phyloP scores from a whole-genome alignment of 1,284 basidiomycete species.

The Rhodotorula sp. region DNA sequence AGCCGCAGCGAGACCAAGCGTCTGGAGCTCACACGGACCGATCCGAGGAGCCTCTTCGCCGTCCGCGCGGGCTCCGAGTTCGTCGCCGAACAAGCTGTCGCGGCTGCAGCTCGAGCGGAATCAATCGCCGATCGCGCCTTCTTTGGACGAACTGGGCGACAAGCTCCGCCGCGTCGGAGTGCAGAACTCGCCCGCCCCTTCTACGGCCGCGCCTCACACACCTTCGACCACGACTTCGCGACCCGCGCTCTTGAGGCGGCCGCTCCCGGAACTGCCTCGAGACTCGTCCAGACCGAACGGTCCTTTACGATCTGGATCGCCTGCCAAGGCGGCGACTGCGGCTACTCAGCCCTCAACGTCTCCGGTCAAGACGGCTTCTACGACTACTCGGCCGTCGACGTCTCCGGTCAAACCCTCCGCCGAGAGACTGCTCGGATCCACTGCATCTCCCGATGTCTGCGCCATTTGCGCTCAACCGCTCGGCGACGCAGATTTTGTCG shows the following conservation, averaged over 20 bases:
- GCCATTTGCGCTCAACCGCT: constrained; percentile 10
- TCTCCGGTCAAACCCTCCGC: not conserved
- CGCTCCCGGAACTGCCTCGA: not conserved
- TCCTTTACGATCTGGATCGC: not conserved
- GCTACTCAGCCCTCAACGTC: too few species aligned
- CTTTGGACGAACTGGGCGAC: constrained; percentile 34
- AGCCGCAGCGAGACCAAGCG: not conserved
- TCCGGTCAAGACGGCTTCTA: not conserved
- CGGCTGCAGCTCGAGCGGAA: constrained; percentile 28
- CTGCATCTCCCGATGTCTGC: constrained; percentile 9
- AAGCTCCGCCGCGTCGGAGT: constrained; percentile 23
- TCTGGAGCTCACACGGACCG: constrained; percentile 10
- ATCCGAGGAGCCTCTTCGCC: too few species aligned
- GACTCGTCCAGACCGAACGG: not conserved
- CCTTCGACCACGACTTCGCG: not conserved
- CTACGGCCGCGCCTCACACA: not conserved
- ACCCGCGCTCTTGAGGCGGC: not conserved
- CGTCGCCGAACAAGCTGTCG: not conserved
- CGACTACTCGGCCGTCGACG: too few species aligned
- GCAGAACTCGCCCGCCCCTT: not conserved
- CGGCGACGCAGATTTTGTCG: constrained; percentile 27
- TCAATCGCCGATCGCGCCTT: constrained; percentile 25
- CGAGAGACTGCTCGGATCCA: not conserved
- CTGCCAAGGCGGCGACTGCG: not conserved
- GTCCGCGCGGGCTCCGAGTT: too few species aligned